phyloP scores from a whole-genome alignment of 2,329 filamentous ascomycete genomes.

The Penicillium sp. region DNA sequence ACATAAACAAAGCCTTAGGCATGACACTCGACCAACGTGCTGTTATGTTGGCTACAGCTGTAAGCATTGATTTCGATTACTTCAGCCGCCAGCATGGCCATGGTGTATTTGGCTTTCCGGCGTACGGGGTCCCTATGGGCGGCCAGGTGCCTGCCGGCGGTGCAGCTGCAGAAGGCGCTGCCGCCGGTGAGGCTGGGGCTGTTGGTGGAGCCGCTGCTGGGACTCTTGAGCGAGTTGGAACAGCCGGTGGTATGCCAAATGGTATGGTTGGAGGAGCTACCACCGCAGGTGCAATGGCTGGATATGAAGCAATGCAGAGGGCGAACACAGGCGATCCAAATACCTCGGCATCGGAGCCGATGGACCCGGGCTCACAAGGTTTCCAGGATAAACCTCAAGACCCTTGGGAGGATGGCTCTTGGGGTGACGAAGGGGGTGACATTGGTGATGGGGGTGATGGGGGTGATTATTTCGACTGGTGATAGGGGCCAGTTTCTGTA shows the following conservation, averaged over 20 bases:
- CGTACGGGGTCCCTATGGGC: slow-evolving; percentile 51
- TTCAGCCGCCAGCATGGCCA: slow-evolving; percentile 61
- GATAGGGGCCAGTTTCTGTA: slow-evolving; percentile 15
- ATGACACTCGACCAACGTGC: slow-evolving; percentile 67
- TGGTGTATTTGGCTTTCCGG: slow-evolving; percentile 52
- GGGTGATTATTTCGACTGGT: slow-evolving; percentile 30
- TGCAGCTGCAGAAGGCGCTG: slow-evolving; percentile 41
- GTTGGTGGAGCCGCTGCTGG: slow-evolving; percentile 41
- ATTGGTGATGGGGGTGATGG: slow-evolving; percentile 24
- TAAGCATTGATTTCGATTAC: slow-evolving; percentile 67
- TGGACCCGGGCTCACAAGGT: slow-evolving; percentile 13
- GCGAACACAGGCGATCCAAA: slow-evolving; percentile 41
- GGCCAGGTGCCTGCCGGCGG: slow-evolving; percentile 43
- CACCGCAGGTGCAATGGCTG: slow-evolving; percentile 61
- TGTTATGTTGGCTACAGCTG: slow-evolving; percentile 65
- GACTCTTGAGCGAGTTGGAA: slow-evolving; percentile 34
- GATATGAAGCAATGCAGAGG: slow-evolving; percentile 63
- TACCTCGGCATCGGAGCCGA: slow-evolving; percentile 8
- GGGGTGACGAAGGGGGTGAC: slow-evolving; percentile 10
- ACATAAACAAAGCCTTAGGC: slow-evolving; percentile 38
- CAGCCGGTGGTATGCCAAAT: slow-evolving; percentile 41
- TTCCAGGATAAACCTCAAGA: slow-evolving; percentile 29
- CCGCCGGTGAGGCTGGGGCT: slow-evolving; percentile 39
- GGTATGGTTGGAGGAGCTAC: slow-evolving; percentile 48
- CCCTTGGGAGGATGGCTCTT: slow-evolving; percentile 22